A percentile compares a stretch with the other conserved stretches of the same genome.
Conservation (phyloP, 192 early-diverging fungal genomes). For the Coemansia sp. region DNA sequence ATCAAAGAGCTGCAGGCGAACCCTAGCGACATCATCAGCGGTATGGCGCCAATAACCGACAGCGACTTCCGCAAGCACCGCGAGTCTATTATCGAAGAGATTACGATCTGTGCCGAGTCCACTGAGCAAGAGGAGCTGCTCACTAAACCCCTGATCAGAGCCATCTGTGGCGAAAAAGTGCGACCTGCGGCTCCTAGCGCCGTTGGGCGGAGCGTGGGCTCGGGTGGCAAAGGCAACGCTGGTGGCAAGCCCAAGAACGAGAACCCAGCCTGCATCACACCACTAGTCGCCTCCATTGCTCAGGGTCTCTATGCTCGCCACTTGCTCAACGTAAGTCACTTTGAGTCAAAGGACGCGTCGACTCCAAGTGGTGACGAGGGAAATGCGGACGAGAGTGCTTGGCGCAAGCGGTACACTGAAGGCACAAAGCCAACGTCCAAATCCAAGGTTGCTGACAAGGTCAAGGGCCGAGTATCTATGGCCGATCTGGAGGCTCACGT, state of each 20-base stretch:
- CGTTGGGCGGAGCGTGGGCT: constrained; percentile 5
- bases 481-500: constrained; percentile 18
- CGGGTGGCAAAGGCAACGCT: constrained; percentile 3
- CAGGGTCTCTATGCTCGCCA: constrained; percentile 48
- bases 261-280: constrained; percentile 48
- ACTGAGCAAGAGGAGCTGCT: constrained; percentile 21
- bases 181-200: constrained; percentile 1
- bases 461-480: constrained; percentile 30
- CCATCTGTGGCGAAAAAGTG: constrained; percentile 23
- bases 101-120: constrained; percentile 34
- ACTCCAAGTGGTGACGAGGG: not conserved
- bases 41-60: constrained; percentile 24
- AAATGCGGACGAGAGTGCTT: not conserved
- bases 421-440: constrained; percentile 13
- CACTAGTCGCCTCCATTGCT: constrained; percentile 46
- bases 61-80: constrained; percentile 30
- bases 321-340: constrained; percentile 35
- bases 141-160: constrained; percentile 25
- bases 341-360: constrained; percentile 6
- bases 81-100: constrained; percentile 36
- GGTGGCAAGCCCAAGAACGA: constrained; percentile 33
- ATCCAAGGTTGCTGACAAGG: constrained; percentile 10
- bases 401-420: constrained; percentile 31
- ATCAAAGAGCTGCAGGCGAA: constrained; percentile 19
- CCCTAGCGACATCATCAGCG: constrained; percentile 16